Evolutionary conservation across 75 land plant genomes (phyloP), one percentile per base, ranked within the genome.

Genomic region (Picea glauca): DNA sequence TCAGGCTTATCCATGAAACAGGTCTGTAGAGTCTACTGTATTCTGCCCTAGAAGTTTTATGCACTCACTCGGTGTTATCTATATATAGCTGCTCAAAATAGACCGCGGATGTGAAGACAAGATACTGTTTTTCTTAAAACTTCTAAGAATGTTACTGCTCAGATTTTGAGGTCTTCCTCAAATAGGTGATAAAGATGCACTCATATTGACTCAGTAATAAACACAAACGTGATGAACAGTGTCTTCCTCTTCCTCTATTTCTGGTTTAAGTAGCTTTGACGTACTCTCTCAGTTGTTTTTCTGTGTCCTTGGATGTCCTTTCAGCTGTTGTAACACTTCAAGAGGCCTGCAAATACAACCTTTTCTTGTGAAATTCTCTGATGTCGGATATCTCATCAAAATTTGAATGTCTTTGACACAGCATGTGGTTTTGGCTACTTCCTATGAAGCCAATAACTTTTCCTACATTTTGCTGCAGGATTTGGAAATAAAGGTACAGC

Each of bases 401-500:
- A 50, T 50, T 50, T 50, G n/a, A 50, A 50, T 9, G 50, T 46
- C 50, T 46, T 46, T 46, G 50, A 46, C 50, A 7, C 50, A 46
- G 50, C 9, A 46, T 46, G 50, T 46, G 11, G 8, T 8, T 50
- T 50, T 50, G 56, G 56, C 11, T 50, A 50, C 56, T 50, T 50
- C 56, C 56, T 50, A 50, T 50, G 56, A 9, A 50, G 56, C 56
- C 11, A 50, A 12, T 50, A 64, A 21, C 12, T 0, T 57, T 76
- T 26, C 18, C 68, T 0, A 20, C 9, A 3, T 57, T 76, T 58
- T 15, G 14, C 68, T 76, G 38, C 87, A 87, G 99, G 99, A 43
- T 97, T 97, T 77, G 95, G 94, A 50, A 91, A 97, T 76, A 87
- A 86, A 21, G 83, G 86, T 38, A 76, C 96, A n/a, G 99, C 99